Percentiles rank a stretch among this genome's conserved stretches.
Evolutionary conservation across 495 filamentous ascomycete species (phyloP).

Genomic region (Hypomontagnella monticulosa): DNA sequence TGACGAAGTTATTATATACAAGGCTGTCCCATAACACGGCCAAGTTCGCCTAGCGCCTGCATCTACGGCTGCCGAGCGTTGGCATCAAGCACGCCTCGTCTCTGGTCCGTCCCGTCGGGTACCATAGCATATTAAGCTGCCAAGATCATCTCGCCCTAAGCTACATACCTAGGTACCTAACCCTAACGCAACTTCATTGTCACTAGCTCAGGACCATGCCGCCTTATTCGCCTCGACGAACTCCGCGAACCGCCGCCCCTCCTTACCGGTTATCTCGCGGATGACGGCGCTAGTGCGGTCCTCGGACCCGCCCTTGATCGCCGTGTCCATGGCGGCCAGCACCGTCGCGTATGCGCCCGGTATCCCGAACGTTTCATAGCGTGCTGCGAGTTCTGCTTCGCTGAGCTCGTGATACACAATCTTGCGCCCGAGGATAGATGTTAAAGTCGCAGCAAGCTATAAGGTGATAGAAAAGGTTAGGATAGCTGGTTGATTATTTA

Average conservation of each 20-base stretch:
- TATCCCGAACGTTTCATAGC: slow-evolving; percentile 41
- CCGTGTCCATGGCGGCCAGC: slow-evolving; percentile 50
- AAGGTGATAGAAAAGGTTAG: not conserved
- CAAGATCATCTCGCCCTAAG: too few relatives aligned
- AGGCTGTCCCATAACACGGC: not conserved
- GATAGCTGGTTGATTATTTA: not conserved
- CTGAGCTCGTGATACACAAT: slow-evolving; percentile 58
- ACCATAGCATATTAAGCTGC: not conserved
- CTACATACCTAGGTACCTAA: too few relatives aligned
- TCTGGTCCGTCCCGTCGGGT: not conserved
- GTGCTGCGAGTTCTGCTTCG: slow-evolving; percentile 43
- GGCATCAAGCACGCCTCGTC: not conserved
- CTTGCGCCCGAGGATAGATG: slow-evolving; percentile 48
- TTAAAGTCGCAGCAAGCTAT: slow-evolving; percentile 56
- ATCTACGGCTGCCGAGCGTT: not conserved
- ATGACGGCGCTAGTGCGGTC: slow-evolving; percentile 54
- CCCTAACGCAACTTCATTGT: too few relatives aligned
- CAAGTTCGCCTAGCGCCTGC: not conserved
- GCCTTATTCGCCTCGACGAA: slow-evolving; percentile 48
- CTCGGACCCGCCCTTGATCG: slow-evolving; percentile 50
- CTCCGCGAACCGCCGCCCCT: slow-evolving; percentile 47
- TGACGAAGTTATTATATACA: not conserved
- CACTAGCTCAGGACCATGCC: not conserved
- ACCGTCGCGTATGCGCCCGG: slow-evolving; percentile 48
- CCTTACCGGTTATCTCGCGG: slow-evolving; percentile 46